Percentiles rank a stretch among this genome's conserved stretches.
phyloP scores from a whole-genome alignment of 352 stramenopile species.

The Pythium phragmiticola region DNA sequence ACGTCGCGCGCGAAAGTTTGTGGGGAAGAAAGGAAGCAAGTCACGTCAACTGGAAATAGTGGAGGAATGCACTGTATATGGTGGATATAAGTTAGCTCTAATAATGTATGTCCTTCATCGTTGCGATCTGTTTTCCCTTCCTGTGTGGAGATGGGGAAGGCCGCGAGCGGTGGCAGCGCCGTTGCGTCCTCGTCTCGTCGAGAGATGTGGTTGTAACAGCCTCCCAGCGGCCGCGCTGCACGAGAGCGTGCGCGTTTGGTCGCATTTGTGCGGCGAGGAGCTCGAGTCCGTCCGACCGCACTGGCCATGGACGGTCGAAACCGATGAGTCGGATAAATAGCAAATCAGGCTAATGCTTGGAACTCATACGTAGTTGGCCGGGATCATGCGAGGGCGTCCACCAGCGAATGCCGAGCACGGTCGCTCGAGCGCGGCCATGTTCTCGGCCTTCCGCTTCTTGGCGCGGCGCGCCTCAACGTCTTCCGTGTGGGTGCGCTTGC shows the following conservation, averaged over 20 bases:
- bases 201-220: not conserved
- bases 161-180: not conserved
- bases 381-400: slow-evolving; percentile 62
- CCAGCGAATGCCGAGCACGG: slow-evolving; percentile 38
- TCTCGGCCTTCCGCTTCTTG: slow-evolving; percentile 46
- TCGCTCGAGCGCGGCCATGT: slow-evolving; percentile 36
- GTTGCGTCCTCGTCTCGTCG: not conserved
- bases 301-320: not conserved
- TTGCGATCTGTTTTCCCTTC: not conserved
- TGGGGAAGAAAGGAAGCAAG: not conserved
- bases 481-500: slow-evolving; percentile 26
- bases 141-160: not conserved
- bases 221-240: not conserved
- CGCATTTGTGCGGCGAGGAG: no score
- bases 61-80: slow-evolving; percentile 2
- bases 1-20: slow-evolving; percentile 12
- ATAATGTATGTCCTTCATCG: slow-evolving; percentile 18
- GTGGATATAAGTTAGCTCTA: slow-evolving; percentile 24
- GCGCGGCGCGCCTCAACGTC: slow-evolving; percentile 30
- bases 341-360: slow-evolving; percentile 47
- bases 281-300: not conserved
- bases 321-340: slow-evolving; percentile 24
- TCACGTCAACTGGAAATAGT: not conserved
- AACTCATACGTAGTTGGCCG: slow-evolving; percentile 49
- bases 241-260: no score